Conservation (phyloP, 306 rosid genomes). For the Sechiopsis laciniata region DNA sequence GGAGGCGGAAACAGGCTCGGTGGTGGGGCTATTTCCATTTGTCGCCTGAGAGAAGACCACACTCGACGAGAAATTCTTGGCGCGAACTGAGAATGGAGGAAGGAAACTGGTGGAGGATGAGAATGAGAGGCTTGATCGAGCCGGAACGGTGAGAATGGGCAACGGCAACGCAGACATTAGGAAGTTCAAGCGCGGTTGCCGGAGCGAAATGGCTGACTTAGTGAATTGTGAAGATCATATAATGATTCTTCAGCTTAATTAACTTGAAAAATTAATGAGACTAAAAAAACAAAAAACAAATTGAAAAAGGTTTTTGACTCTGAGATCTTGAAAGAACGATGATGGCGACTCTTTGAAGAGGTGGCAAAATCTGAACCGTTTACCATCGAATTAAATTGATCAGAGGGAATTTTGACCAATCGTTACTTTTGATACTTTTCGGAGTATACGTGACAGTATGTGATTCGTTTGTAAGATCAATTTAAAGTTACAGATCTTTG, state of each 20-base stretch:
- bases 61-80: constrained; percentile 12
- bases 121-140: constrained; percentile 25
- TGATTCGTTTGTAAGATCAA: not conserved
- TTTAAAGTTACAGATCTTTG: not conserved
- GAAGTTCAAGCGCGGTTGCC: not conserved
- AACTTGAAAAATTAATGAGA: not conserved
- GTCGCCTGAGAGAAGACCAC: constrained; percentile 15
- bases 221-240: constrained; percentile 6
- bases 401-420: not conserved
- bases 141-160: constrained; percentile 22
- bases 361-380: constrained; percentile 4
- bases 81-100: constrained; percentile 23
- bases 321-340: not conserved
- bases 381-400: not conserved
- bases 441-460: not conserved
- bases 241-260: not conserved
- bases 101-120: constrained; percentile 19
- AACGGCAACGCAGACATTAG: constrained; percentile 39
- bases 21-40: constrained; percentile 23
- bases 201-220: not conserved
- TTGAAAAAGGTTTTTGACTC: not conserved
- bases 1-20: constrained; percentile 26
- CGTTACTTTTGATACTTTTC: not conserved
- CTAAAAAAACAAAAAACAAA: no score
- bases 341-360: not conserved